Percentiles rank a stretch among this genome's conserved stretches.
Evolutionary conservation across 768 basidiomycete genomes (phyloP).

Genomic region (Grammothele lineata): DNA sequence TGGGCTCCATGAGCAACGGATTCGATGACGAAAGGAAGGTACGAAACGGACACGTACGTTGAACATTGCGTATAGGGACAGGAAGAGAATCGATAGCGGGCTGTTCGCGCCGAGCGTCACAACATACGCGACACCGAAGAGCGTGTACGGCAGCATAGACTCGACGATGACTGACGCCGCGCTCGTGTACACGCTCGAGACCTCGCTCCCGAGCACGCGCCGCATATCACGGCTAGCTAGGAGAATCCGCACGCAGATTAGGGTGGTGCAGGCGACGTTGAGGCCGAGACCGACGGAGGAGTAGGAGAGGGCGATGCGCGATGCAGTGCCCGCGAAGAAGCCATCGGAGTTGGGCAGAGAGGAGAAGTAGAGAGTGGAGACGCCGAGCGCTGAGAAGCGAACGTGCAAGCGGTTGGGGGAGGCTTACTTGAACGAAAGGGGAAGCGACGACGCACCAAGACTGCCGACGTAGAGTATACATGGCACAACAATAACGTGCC

Average conservation of each 20-base stretch:
- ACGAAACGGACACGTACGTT: slow-evolving; percentile 1
- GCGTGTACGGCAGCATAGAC: slow-evolving; percentile 10
- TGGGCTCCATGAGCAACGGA: neutral
- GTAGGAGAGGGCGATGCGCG: slow-evolving; percentile 37
- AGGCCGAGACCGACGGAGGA: slow-evolving; percentile 35
- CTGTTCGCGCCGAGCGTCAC: slow-evolving; percentile 4
- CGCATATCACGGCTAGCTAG: neutral
- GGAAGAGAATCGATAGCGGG: slow-evolving; percentile 4
- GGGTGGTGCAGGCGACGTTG: slow-evolving; percentile 36
- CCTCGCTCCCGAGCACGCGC: neutral
- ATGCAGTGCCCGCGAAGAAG: slow-evolving; percentile 34
- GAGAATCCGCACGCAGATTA: slow-evolving; percentile 34
- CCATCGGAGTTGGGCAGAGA: slow-evolving; percentile 34
- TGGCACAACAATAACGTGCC: slow-evolving; percentile 2
- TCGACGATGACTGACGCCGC: slow-evolving; percentile 8
- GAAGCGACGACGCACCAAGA: neutral
- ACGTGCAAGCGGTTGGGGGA: neutral
- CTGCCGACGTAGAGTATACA: slow-evolving; percentile 1
- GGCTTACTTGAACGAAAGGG: neutral
- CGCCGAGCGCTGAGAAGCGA: slow-evolving; percentile 31
- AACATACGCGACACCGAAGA: slow-evolving; percentile 5
- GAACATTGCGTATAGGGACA: slow-evolving; percentile 9
- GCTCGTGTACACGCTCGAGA: slow-evolving; percentile 2
- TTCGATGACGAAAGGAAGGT: neutral
- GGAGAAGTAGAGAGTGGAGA: slow-evolving; percentile 34